These are phyloP conservation scores for Paracamarosporium sp. DNA, from an alignment of 2,329 filamentous ascomycete genomes.

Conservation along the genomic window DNA sequence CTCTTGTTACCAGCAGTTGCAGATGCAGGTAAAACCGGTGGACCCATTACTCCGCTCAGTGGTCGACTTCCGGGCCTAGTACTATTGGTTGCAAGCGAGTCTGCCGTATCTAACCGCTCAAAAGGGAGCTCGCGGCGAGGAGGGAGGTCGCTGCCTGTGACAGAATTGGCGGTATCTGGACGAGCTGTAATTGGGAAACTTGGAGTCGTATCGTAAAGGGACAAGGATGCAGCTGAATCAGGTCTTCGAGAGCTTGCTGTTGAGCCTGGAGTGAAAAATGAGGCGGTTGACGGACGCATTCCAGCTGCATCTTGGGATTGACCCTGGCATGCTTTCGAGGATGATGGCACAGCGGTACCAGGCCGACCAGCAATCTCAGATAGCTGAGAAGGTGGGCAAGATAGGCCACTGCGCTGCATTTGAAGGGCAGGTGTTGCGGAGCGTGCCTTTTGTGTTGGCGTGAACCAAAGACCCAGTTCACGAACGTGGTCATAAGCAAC, in stretches of 20 bases:
- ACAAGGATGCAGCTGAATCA: constrained; percentile 25
- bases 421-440: constrained; percentile 4
- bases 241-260: constrained; percentile 35
- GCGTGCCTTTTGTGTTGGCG: background rate
- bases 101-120: constrained; percentile 35
- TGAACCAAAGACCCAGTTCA: constrained; percentile 42
- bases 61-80: constrained; percentile 29
- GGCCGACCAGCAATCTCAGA: constrained; percentile 33
- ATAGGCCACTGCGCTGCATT: constrained; percentile 18
- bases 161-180: constrained; percentile 25
- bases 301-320: constrained; percentile 17
- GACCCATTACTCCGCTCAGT: constrained; percentile 31
- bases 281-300: constrained; percentile 26
- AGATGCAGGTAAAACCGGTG: constrained; percentile 42
- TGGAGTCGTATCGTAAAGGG: background rate
- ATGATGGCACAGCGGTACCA: constrained; percentile 25
- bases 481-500: constrained; percentile 39
- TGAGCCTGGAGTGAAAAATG: constrained; percentile 16
- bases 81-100: constrained; percentile 32
- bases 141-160: constrained; percentile 33
- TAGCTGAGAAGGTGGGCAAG: constrained; percentile 35
- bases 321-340: constrained; percentile 3
- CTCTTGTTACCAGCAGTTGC: constrained; percentile 20
- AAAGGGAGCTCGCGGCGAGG: constrained; percentile 51
- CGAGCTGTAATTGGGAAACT: constrained; percentile 12